Evolutionary conservation across 176 grass and related monocot species (phyloP).

Genomic region (Bromus sterilis): DNA sequence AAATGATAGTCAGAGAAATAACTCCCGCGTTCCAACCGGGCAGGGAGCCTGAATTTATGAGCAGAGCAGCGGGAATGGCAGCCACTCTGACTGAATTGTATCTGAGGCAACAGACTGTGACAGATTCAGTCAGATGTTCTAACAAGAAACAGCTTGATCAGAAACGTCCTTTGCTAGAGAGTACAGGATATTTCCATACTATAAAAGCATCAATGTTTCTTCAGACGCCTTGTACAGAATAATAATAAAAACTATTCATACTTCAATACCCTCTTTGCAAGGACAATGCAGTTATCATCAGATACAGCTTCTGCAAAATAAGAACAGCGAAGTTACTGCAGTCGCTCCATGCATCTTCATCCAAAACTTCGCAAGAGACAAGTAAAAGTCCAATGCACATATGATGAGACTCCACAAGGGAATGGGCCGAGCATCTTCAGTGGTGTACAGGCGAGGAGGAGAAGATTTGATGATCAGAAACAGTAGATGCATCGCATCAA

Average conservation of each 20-base stretch:
- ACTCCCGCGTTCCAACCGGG: not conserved
- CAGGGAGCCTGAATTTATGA: not conserved
- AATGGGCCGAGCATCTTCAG: conserved; percentile 10
- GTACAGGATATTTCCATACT: not conserved
- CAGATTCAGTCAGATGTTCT: not conserved
- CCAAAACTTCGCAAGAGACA: not conserved
- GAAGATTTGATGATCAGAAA: conserved; percentile 18
- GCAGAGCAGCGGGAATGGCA: not conserved
- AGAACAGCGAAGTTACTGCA: not conserved
- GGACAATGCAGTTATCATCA: not conserved
- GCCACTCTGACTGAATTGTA: not conserved
- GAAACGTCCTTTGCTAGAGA: not conserved
- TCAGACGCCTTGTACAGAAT: not conserved
- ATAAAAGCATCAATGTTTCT: not conserved
- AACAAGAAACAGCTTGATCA: not conserved
- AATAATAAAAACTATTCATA: not conserved
- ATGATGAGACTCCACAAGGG: not conserved
- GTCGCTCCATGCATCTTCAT: not conserved
- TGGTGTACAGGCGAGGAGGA: not conserved
- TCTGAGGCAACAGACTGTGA: not conserved
- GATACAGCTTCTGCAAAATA: not conserved
- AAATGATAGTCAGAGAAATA: not conserved
- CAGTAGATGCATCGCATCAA: conserved; percentile 1
- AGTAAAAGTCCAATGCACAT: not conserved
- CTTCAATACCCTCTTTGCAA: not conserved